Percentiles rank a stretch among this genome's conserved stretches.
Evolutionary conservation across 2,329 filamentous ascomycete genomes (phyloP).

Genomic region (Talaromyces sp.): DNA sequence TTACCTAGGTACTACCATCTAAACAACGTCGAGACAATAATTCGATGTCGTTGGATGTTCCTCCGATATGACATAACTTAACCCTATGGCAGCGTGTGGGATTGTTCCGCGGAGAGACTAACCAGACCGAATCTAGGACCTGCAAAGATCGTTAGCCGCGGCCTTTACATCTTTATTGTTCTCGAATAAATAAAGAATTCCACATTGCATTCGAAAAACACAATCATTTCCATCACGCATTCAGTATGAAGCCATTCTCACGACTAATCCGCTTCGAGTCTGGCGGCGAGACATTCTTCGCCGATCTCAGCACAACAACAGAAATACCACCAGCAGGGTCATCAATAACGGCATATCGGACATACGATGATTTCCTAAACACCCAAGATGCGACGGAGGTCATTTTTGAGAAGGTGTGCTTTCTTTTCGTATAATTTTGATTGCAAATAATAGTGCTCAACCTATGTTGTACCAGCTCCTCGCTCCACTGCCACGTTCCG

Average conservation of each 20-base stretch:
- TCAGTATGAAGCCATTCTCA: neutral
- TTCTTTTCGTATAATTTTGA: neutral
- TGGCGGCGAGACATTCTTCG: neutral
- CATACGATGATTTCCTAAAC: neutral
- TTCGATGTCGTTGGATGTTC: neutral
- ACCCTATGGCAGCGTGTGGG: neutral
- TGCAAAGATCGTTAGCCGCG: neutral
- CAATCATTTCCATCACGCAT: neutral
- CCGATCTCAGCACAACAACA: neutral
- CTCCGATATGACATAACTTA: neutral
- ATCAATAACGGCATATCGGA: neutral
- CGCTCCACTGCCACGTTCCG: neutral
- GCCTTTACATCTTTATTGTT: neutral
- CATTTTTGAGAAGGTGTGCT: neutral
- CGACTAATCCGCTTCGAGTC: neutral
- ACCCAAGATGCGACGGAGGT: neutral
- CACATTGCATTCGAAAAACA: neutral
- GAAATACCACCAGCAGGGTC: neutral
- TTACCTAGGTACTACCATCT: neutral
- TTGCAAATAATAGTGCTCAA: neutral
- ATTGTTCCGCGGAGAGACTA: neutral
- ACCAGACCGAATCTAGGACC: neutral
- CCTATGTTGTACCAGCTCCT: neutral
- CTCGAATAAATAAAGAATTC: neutral
- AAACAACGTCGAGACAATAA: neutral